phyloP scores from a whole-genome alignment of 306 rosid genomes.

The Sindora glabra region DNA sequence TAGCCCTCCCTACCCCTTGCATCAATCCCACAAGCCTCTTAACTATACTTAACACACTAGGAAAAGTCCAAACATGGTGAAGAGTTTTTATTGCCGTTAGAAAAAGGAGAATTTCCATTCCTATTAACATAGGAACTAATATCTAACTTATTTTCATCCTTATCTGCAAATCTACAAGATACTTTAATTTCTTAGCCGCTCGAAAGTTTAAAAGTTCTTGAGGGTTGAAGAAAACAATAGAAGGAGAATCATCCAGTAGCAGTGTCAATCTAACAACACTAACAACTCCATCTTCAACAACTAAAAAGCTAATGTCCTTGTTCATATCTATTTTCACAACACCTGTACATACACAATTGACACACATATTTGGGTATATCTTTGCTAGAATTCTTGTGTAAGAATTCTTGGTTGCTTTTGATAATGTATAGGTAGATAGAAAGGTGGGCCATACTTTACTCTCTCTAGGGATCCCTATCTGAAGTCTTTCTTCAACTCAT shows the following conservation, averaged over 20 bases:
- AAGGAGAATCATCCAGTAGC: constrained; percentile 20
- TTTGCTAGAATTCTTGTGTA: constrained; percentile 41
- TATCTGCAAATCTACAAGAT: no score
- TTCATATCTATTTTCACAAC: constrained; percentile 35
- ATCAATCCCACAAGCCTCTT: no score
- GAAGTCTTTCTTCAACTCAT: constrained; percentile 29
- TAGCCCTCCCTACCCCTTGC: no score
- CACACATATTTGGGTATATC: constrained; percentile 17
- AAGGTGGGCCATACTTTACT: constrained; percentile 34
- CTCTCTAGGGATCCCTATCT: constrained; percentile 23
- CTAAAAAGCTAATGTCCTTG: constrained; percentile 18
- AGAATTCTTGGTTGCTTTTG: constrained; percentile 39
- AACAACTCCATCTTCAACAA: constrained; percentile 33
- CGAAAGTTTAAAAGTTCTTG: constrained; percentile 26
- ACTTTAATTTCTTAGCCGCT: background rate
- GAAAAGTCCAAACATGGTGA: no score
- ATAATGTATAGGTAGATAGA: constrained; percentile 24
- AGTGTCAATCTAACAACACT: constrained; percentile 34
- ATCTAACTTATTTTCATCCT: no score
- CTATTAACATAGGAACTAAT: no score
- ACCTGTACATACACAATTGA: constrained; percentile 39
- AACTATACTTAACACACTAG: no score
- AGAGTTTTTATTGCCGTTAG: no score
- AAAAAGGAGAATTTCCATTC: no score
- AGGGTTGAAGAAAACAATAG: constrained; percentile 24